A percentile compares a stretch with the other conserved stretches of the same genome.
Conservation (phyloP, 805 yeast species). For the Zygosaccharomyces gambellarensis region DNA sequence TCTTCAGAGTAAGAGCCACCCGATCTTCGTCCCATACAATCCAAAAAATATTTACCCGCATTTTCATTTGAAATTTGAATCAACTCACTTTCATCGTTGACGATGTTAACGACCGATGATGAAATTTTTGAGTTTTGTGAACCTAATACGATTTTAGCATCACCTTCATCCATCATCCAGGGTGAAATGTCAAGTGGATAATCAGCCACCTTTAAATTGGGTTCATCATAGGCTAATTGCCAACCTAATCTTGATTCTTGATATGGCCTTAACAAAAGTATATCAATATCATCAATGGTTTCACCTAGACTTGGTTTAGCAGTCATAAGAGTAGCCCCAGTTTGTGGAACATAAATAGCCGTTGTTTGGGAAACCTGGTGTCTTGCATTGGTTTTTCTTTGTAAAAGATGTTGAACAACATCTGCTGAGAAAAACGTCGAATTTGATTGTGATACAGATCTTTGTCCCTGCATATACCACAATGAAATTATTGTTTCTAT, state of each 20-base stretch:
- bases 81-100: slow-evolving; percentile 13
- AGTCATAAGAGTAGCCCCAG: slow-evolving; percentile 6
- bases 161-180: slow-evolving; percentile 15
- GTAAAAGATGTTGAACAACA: slow-evolving; percentile 20
- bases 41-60: slow-evolving; percentile 16
- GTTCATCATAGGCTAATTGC: slow-evolving; percentile 35
- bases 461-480: slow-evolving; percentile 27
- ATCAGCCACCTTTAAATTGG: slow-evolving; percentile 29
- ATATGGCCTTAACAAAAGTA: slow-evolving; percentile 26
- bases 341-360: slow-evolving; percentile 9
- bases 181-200: slow-evolving; percentile 24
- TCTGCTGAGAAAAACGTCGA: slow-evolving; percentile 28
- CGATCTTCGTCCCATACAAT: slow-evolving; percentile 22
- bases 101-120: slow-evolving; percentile 10
- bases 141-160: slow-evolving; percentile 1
- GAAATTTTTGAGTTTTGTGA: background rate
- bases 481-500: slow-evolving; percentile 22
- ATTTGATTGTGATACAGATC: slow-evolving; percentile 22
- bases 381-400: slow-evolving; percentile 18
- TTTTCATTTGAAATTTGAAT: slow-evolving; percentile 11
- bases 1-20: slow-evolving; percentile 3
- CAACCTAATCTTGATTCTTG: slow-evolving; percentile 19
- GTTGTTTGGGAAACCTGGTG: slow-evolving; percentile 9
- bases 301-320: slow-evolving; percentile 6
- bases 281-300: slow-evolving; percentile 23